A percentile compares a stretch with the other conserved stretches of the same genome.
phyloP scores from a whole-genome alignment of 768 basidiomycete genomes.

The Psilocybe subaeruginosa region DNA sequence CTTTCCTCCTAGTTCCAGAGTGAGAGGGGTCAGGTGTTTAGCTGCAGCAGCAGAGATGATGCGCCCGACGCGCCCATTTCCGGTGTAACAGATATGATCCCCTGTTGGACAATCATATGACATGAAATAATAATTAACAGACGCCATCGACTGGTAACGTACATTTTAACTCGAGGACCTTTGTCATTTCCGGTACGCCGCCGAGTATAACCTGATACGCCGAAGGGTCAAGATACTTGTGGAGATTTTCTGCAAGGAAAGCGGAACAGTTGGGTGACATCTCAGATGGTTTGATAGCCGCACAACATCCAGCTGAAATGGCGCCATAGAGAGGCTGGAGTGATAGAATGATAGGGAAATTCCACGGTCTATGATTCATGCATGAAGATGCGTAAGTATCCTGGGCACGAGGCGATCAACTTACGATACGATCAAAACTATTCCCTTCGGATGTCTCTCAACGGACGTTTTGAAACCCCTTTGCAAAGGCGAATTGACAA shows the following conservation, averaged over 20 bases:
- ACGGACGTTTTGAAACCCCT: constrained; percentile 56
- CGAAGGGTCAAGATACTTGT: constrained; percentile 49
- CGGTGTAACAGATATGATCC: constrained; percentile 51
- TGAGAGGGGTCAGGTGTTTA: constrained; percentile 55
- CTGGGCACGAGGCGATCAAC: constrained; percentile 22
- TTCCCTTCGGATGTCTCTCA: constrained; percentile 61
- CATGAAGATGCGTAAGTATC: background rate
- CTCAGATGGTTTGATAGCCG: constrained; percentile 71
- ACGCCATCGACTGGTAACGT: background rate
- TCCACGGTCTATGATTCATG: constrained; percentile 55
- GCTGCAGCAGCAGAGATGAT: constrained; percentile 56
- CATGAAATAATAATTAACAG: too few relatives aligned
- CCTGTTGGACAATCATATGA: constrained; percentile 17
- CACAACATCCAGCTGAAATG: constrained; percentile 75
- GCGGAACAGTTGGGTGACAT: constrained; percentile 47
- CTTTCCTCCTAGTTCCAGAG: constrained; percentile 61
- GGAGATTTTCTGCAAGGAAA: constrained; percentile 56
- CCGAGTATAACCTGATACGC: constrained; percentile 63
- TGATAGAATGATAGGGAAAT: constrained; percentile 61
- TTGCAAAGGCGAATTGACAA: constrained; percentile 43
- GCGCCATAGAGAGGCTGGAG: constrained; percentile 69
- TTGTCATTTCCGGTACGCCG: constrained; percentile 57
- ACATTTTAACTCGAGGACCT: constrained; percentile 52
- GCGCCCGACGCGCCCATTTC: constrained; percentile 48
- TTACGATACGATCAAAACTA: constrained; percentile 62